Conservation (phyloP, 805 yeast species). For the Debaryomyces hansenii region DNA sequence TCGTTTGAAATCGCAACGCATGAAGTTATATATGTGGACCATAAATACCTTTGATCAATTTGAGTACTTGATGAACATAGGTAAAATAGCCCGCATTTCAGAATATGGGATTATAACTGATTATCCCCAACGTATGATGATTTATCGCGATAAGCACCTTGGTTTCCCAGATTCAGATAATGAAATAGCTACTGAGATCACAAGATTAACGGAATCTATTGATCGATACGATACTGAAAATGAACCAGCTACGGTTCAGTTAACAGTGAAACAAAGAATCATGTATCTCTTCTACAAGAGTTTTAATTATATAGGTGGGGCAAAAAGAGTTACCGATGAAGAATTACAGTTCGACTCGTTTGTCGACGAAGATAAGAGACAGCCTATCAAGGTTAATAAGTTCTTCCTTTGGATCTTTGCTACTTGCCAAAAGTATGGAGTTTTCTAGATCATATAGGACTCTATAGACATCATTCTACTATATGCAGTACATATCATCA, state of each 20-base stretch:
- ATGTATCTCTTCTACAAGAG: constrained; percentile 9
- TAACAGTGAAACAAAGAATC: constrained; percentile 12
- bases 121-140: constrained; percentile 33
- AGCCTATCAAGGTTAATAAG: constrained; percentile 9
- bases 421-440: constrained; percentile 23
- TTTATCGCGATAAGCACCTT: constrained; percentile 6
- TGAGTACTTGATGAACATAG: constrained; percentile 29
- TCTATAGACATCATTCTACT: too few species aligned
- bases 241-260: neutral
- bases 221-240: constrained; percentile 3
- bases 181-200: constrained; percentile 6
- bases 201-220: constrained; percentile 7
- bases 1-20: constrained; percentile 26
- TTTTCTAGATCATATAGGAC: constrained; percentile 13
- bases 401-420: constrained; percentile 19
- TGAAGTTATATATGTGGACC: constrained; percentile 41
- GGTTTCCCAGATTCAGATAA: neutral
- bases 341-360: constrained; percentile 16
- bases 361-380: constrained; percentile 20
- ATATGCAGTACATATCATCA: too few species aligned
- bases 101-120: constrained; percentile 41
- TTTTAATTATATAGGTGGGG: constrained; percentile 9
- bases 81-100: constrained; percentile 19
- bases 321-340: constrained; percentile 13
- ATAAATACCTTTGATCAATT: constrained; percentile 35